Percentiles rank a stretch among this genome's conserved stretches.
Evolutionary conservation across 805 yeast species (phyloP).

Genomic region (Saturnispora silvae): DNA sequence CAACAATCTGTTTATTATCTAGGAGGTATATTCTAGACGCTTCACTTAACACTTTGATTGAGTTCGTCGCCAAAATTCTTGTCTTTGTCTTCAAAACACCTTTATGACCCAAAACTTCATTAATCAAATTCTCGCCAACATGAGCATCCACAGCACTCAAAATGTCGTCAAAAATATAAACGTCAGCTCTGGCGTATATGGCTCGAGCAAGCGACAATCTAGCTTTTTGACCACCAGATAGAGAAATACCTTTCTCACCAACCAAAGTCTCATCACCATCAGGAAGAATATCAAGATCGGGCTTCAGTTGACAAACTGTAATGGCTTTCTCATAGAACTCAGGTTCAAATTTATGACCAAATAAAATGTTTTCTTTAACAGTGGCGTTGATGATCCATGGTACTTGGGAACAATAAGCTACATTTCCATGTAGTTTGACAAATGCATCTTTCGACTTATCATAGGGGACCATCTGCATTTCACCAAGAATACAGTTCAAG

Average conservation of each 20-base stretch:
- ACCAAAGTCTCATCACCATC: conserved; percentile 88
- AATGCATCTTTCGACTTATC: conserved; percentile 15
- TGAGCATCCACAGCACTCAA: conserved; percentile 96
- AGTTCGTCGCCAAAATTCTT: conserved; percentile 47
- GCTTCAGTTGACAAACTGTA: conserved; percentile 75
- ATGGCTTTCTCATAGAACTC: conserved; percentile 71
- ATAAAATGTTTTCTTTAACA: conserved; percentile 78
- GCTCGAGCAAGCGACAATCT: conserved; percentile 91
- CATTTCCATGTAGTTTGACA: conserved; percentile 28
- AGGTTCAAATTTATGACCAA: conserved; percentile 77
- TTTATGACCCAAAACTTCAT: conserved; percentile 34
- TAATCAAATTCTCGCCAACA: conserved; percentile 77
- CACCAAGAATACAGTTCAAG: conserved; percentile 44
- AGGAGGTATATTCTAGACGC: conserved; percentile 54
- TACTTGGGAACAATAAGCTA: conserved; percentile 57
- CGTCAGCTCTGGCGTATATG: conserved; percentile 87
- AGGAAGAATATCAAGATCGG: conserved; percentile 70
- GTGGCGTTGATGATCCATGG: conserved; percentile 97
- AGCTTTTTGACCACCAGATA: conserved; percentile 97
- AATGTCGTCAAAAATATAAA: conserved; percentile 83
- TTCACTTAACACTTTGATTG: conserved; percentile 42
- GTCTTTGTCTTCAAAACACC: conserved; percentile 46
- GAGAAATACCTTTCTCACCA: conserved; percentile 93
- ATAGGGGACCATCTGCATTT: conserved; percentile 30
- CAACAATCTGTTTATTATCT: conserved; percentile 43